Evolutionary conservation across 345 rosid genomes (phyloP).

Genomic region (Mercurialis annua): DNA sequence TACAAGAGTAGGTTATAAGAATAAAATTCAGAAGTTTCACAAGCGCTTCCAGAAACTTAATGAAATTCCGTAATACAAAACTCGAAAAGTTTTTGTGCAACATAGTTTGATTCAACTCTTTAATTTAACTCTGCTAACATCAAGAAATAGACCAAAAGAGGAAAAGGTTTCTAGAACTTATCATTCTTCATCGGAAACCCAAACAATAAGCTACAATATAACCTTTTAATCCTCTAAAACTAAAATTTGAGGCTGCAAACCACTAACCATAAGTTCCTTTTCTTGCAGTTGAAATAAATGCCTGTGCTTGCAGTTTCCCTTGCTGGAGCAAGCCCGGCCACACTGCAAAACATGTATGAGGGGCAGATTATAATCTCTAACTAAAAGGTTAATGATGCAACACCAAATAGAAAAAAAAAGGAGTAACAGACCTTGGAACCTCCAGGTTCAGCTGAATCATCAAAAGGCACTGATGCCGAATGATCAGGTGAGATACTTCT

Average conservation of each 20-base stretch:
- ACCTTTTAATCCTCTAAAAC: slow-evolving; percentile 1
- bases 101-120: too few relatives aligned
- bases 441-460: slow-evolving; percentile 38
- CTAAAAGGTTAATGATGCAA: not conserved
- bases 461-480: slow-evolving; percentile 34
- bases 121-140: too few relatives aligned
- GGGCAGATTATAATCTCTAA: slow-evolving; percentile 3
- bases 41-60: too few relatives aligned
- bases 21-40: too few relatives aligned
- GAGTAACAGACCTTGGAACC: slow-evolving; percentile 38
- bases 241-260: not conserved
- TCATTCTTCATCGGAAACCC: too few relatives aligned
- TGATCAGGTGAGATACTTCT: slow-evolving; percentile 26
- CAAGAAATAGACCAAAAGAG: too few relatives aligned
- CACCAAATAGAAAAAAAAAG: not conserved
- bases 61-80: too few relatives aligned
- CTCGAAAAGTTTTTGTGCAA: too few relatives aligned
- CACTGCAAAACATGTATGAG: slow-evolving; percentile 38
- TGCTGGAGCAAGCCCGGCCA: slow-evolving; percentile 38
- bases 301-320: slow-evolving; percentile 43
- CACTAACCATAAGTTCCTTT: slow-evolving; percentile 67
- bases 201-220: not conserved
- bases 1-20: too few relatives aligned
- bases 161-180: too few relatives aligned
- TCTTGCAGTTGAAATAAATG: slow-evolving; percentile 58